A percentile compares a stretch with the other conserved stretches of the same genome.
phyloP scores from a whole-genome alignment of 2,329 filamentous ascomycete species.

The Paracamarosporium sp. region DNA sequence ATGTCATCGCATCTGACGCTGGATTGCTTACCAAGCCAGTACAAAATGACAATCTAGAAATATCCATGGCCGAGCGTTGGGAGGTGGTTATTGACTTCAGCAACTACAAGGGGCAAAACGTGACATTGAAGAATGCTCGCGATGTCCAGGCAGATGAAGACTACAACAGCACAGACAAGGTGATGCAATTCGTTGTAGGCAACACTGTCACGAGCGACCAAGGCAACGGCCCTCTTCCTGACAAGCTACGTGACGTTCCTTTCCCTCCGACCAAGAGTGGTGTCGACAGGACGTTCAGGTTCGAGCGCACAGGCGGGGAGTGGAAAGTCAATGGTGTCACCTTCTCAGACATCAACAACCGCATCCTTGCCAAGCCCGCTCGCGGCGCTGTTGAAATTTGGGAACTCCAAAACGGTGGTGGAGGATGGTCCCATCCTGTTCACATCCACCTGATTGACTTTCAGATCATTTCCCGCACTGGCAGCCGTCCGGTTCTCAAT shows the following conservation, averaged over 20 bases:
- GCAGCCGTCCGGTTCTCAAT: constrained; percentile 52
- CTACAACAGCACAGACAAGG: constrained; percentile 55
- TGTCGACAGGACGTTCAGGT: constrained; percentile 42
- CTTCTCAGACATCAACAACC: constrained; percentile 39
- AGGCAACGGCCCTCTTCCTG: constrained; percentile 37
- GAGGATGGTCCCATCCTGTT: constrained; percentile 60
- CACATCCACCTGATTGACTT: constrained; percentile 68
- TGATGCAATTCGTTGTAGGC: constrained; percentile 56
- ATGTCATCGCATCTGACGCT: constrained; percentile 63
- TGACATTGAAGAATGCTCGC: constrained; percentile 55
- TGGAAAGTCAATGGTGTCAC: constrained; percentile 42
- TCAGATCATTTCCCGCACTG: constrained; percentile 58
- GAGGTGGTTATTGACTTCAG: constrained; percentile 67
- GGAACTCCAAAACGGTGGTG: constrained; percentile 54
- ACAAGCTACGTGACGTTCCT: constrained; percentile 35
- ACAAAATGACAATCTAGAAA: constrained; percentile 50
- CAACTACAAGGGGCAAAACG: constrained; percentile 57
- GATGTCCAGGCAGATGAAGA: constrained; percentile 58
- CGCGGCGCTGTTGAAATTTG: constrained; percentile 45
- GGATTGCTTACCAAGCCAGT: constrained; percentile 53
- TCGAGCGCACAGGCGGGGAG: constrained; percentile 35
- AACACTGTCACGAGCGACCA: constrained; percentile 25
- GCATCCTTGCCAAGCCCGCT: constrained; percentile 41
- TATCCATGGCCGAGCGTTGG: constrained; percentile 65
- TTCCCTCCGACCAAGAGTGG: constrained; percentile 39